phyloP scores from a whole-genome alignment of 2,329 filamentous ascomycete genomes.

The Venturia asperata region DNA sequence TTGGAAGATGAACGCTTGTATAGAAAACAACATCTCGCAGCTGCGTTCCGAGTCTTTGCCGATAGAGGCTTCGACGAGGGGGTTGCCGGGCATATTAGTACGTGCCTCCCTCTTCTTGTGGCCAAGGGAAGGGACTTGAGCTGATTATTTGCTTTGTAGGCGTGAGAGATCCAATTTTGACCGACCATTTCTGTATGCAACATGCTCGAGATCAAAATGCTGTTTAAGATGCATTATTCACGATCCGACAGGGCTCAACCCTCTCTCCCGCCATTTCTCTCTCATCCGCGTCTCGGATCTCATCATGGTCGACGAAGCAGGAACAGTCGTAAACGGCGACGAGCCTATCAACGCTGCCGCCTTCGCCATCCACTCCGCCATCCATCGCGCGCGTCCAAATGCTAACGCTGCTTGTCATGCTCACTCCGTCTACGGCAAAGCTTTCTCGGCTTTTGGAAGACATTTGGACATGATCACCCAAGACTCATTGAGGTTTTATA shows the following conservation, averaged over 20 bases:
- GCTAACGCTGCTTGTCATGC: slow-evolving; percentile 40
- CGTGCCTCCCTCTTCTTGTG: slow-evolving; percentile 22
- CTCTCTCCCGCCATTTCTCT: slow-evolving; percentile 40
- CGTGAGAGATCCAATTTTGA: slow-evolving; percentile 31
- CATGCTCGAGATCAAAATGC: neutral
- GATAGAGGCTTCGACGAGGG: slow-evolving; percentile 36
- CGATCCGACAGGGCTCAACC: slow-evolving; percentile 33
- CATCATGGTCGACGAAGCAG: slow-evolving; percentile 39
- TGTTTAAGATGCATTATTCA: neutral
- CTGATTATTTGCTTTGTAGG: slow-evolving; percentile 24
- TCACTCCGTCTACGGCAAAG: slow-evolving; percentile 42
- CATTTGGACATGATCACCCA: slow-evolving; percentile 44
- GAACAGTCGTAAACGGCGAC: slow-evolving; percentile 35
- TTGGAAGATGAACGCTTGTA: slow-evolving; percentile 38
- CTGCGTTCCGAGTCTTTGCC: slow-evolving; percentile 37
- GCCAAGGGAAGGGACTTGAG: neutral
- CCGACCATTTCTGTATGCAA: slow-evolving; percentile 33
- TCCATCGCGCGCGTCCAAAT: slow-evolving; percentile 33
- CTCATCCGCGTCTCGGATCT: slow-evolving; percentile 37
- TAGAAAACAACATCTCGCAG: slow-evolving; percentile 41
- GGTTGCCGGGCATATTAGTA: slow-evolving; percentile 41
- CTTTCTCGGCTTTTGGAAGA: slow-evolving; percentile 41
- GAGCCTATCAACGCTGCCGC: slow-evolving; percentile 42
- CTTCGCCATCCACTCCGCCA: slow-evolving; percentile 42
- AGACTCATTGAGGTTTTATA: slow-evolving; percentile 39